These are phyloP conservation scores for Corylus heterophylla DNA, from an alignment of 306 rosid species.

Conservation along the genomic window DNA sequence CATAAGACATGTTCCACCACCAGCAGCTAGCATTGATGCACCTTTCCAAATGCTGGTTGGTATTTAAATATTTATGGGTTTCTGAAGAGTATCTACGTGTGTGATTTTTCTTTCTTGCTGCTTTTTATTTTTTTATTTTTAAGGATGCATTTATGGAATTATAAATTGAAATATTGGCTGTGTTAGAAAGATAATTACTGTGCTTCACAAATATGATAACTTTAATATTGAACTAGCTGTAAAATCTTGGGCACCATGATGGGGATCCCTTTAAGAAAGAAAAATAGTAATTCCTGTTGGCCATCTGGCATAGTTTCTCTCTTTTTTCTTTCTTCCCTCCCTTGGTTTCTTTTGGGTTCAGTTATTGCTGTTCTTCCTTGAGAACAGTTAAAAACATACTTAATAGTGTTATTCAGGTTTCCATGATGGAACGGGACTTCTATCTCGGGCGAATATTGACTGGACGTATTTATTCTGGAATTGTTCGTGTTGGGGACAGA, in stretches of 20 bases:
- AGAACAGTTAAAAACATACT: conserved; percentile 36
- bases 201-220: neutral
- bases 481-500: conserved; percentile 80
- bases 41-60: conserved; percentile 99
- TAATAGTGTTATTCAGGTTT: conserved; percentile 74
- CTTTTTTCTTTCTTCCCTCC: conserved; percentile 14
- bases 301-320: conserved; percentile 11
- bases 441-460: conserved; percentile 94
- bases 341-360: conserved; percentile 14
- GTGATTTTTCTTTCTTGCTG: conserved; percentile 31
- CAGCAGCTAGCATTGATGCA: conserved; percentile 61
- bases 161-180: neutral
- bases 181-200: neutral
- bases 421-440: conserved; percentile 95
- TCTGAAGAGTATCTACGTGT: neutral
- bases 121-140: conserved; percentile 17
- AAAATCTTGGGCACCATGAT: neutral
- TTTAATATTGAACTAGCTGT: neutral
- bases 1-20: conserved; percentile 67
- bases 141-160: neutral
- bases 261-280: neutral
- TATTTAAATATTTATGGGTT: conserved; percentile 30
- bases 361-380: conserved; percentile 22
- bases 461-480: conserved; percentile 80
- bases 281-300: neutral